Base-by-base conservation (phyloP, 768 basidiomycete genomes). In the Lanmaoa pseudosensibilis region DNA sequence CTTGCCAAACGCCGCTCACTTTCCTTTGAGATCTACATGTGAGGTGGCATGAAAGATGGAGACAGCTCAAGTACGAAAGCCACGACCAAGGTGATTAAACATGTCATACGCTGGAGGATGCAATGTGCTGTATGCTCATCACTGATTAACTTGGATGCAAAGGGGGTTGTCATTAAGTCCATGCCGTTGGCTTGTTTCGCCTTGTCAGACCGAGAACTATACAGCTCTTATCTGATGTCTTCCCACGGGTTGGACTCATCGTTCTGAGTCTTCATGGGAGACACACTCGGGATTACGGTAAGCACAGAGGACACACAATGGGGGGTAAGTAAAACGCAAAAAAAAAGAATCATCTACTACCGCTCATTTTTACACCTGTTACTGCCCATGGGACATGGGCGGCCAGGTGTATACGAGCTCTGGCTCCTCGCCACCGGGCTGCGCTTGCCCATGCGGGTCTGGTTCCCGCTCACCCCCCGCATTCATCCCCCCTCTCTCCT, bases 371-470 rank as follows among this genome's bases (percentile, higher is more conserved):
- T 8, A 32, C 12, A 6, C 46, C 32, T 15, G 5, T 47, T 11
- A 47, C 9, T 15, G 4, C 15, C 15, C 19, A 11, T 46, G 27
- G n/a, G 63, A 52, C 10, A 12, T 7, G 2, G 40, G 40, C 12
- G 62, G 62, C 55, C 59, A 55, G 27, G 54, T 36, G 21, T 36
- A 51, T 3, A 47, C 51, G 5, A 46, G 10, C 12, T 54, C 33
- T 13, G 34, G 37, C 2, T 19, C 39, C 27, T 38, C 27, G 15
- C 3, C n/a, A 1, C 19, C 9, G 12, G 45, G 23, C 13, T 23
- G 18, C 9, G 8, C 21, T 16, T 13, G 23, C 23, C 2, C 12
- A 21, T 12, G 4, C 5, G 18, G 10, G 9, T 27, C 19, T 13
- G 11, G 25, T 16, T 23, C 2, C 19, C 23, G 12, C 19, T 37